These are phyloP conservation scores for Rubia occidens DNA, from an alignment of 305 asterid genomes.

Conservation along the genomic window DNA sequence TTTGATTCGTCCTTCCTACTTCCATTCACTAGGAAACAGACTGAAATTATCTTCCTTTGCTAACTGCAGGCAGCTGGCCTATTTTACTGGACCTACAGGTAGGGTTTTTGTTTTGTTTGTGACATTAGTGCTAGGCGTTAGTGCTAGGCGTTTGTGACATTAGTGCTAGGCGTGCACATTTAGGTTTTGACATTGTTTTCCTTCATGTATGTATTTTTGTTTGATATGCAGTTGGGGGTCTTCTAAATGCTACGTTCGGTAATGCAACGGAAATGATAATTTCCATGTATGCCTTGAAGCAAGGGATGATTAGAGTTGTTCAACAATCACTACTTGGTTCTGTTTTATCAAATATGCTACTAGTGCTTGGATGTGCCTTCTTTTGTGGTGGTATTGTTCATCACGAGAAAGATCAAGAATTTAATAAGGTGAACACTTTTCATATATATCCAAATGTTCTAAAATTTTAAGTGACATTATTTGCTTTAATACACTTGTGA, in stretches of 20 bases:
- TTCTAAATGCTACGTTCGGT: slow-evolving; percentile 93
- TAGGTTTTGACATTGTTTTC: neutral
- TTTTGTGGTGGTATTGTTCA: slow-evolving; percentile 87
- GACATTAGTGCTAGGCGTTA: neutral
- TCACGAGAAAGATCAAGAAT: slow-evolving; percentile 59
- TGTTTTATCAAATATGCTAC: slow-evolving; percentile 90
- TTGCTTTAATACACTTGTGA: slow-evolving; percentile 13
- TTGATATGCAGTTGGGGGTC: slow-evolving; percentile 81
- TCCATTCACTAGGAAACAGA: slow-evolving; percentile 6
- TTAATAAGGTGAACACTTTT: slow-evolving; percentile 53
- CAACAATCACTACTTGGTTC: slow-evolving; percentile 89
- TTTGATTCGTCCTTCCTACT: slow-evolving; percentile 1
- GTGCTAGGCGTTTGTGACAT: no score
- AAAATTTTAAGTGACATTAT: neutral
- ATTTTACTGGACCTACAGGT: slow-evolving; percentile 87
- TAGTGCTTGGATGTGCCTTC: slow-evolving; percentile 98
- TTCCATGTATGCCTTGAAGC: slow-evolving; percentile 79
- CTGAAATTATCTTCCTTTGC: slow-evolving; percentile 18
- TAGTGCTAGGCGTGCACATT: neutral
- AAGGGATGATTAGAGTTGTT: slow-evolving; percentile 88
- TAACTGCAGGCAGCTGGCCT: slow-evolving; percentile 72
- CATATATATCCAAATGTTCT: neutral
- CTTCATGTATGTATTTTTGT: neutral
- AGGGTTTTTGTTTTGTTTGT: slow-evolving; percentile 10
- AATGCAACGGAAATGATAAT: slow-evolving; percentile 98